Conservation (phyloP, 139 green algal genomes). For the Chlamydomonas eustigma region DNA sequence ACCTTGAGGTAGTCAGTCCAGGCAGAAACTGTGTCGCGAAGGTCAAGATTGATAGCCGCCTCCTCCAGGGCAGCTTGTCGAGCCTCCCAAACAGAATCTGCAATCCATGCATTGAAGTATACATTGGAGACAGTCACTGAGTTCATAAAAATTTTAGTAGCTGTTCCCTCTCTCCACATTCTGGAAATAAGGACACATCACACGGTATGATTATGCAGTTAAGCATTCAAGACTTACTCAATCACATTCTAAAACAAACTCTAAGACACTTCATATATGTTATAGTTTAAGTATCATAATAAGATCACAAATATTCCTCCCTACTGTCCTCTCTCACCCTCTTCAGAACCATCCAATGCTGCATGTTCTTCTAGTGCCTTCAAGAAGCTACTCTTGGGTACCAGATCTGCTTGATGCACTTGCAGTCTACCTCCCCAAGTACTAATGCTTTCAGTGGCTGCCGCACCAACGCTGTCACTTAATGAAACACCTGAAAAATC, state of each 20-base stretch:
- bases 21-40: slow-evolving; percentile 22
- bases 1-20: slow-evolving; percentile 77
- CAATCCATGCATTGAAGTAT: too few species aligned
- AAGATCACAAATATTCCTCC: too few species aligned
- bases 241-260: too few species aligned
- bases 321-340: slow-evolving; percentile 2
- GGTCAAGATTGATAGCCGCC: slow-evolving; percentile 34
- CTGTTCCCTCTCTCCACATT: too few species aligned
- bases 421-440: background rate
- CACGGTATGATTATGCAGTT: too few species aligned
- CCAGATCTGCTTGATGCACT: background rate
- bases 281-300: too few species aligned
- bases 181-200: too few species aligned
- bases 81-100: slow-evolving; percentile 1
- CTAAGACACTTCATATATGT: too few species aligned
- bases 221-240: too few species aligned
- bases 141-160: too few species aligned
- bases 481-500: too few species aligned
- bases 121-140: too few species aligned
- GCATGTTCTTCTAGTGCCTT: background rate
- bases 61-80: slow-evolving; percentile 31
- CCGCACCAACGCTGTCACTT: background rate
- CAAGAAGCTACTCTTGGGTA: slow-evolving; percentile 1
- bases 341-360: background rate
- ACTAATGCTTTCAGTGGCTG: background rate